phyloP scores from a whole-genome alignment of 345 rosid genomes.

The Populus euphratica region DNA sequence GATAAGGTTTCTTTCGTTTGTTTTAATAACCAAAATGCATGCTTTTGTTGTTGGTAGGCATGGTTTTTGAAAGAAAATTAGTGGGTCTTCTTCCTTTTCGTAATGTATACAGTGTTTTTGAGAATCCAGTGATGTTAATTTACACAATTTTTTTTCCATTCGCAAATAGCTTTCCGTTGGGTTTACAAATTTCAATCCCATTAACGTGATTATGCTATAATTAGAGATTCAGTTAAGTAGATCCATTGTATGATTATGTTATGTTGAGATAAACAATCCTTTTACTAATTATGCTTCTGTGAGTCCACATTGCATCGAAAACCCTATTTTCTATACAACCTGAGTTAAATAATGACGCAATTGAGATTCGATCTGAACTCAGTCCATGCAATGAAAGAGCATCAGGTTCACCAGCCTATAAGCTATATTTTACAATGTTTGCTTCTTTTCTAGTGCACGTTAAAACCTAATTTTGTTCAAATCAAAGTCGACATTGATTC shows the following conservation, averaged over 20 bases:
- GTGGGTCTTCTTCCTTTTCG: conserved; percentile 9
- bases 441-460: background rate
- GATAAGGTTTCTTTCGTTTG: conserved; percentile 44
- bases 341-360: background rate
- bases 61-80: background rate
- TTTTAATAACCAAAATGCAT: background rate
- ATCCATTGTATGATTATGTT: background rate
- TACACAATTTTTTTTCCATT: background rate
- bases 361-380: background rate
- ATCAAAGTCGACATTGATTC: background rate
- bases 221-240: background rate
- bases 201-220: background rate
- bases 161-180: background rate
- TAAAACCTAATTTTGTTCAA: background rate
- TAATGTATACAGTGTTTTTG: background rate
- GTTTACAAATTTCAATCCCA: background rate
- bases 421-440: background rate
- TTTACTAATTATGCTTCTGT: background rate
- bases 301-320: background rate
- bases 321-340: background rate
- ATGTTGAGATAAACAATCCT: background rate
- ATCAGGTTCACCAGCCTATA: background rate
- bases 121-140: background rate
- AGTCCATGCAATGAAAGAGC: background rate
- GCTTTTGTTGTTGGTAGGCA: background rate